Conservation (phyloP, 805 yeast genomes). For the Starmera pachycereana region DNA sequence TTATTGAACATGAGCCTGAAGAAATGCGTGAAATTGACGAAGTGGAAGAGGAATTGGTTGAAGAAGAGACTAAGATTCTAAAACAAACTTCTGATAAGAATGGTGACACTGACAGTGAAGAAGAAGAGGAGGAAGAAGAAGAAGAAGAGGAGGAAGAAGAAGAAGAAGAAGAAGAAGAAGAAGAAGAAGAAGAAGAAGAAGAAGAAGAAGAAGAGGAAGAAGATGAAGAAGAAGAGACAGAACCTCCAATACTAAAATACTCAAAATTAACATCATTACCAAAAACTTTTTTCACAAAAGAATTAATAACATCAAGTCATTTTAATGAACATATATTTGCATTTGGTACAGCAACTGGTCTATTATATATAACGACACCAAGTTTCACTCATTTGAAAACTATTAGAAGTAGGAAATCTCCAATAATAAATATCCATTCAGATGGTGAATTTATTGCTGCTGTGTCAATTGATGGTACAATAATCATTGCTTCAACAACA, state of each 20-base stretch:
- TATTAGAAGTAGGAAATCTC: conserved; percentile 76
- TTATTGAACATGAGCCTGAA: not conserved
- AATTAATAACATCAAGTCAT: conserved; percentile 65
- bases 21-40: not conserved
- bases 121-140: conserved; percentile 7
- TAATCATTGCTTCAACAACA: conserved; percentile 62
- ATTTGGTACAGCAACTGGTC: conserved; percentile 87
- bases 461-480: conserved; percentile 91
- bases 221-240: conserved; percentile 37
- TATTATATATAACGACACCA: conserved; percentile 56
- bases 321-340: conserved; percentile 53
- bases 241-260: conserved; percentile 69
- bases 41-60: not conserved
- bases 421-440: conserved; percentile 60
- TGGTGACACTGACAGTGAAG: conserved; percentile 3
- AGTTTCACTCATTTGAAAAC: conserved; percentile 57
- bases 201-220: conserved; percentile 19
- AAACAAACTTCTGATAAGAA: not conserved
- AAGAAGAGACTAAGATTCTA: not conserved
- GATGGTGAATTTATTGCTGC: conserved; percentile 75
- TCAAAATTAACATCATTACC: conserved; percentile 63
- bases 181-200: conserved; percentile 13
- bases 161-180: conserved; percentile 29
- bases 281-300: conserved; percentile 55
- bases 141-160: too few species aligned